Percentiles rank a stretch among this genome's conserved stretches.
These are phyloP conservation scores for Puccinia hordei DNA, from an alignment of 1,284 basidiomycete species.

Conservation along the genomic window DNA sequence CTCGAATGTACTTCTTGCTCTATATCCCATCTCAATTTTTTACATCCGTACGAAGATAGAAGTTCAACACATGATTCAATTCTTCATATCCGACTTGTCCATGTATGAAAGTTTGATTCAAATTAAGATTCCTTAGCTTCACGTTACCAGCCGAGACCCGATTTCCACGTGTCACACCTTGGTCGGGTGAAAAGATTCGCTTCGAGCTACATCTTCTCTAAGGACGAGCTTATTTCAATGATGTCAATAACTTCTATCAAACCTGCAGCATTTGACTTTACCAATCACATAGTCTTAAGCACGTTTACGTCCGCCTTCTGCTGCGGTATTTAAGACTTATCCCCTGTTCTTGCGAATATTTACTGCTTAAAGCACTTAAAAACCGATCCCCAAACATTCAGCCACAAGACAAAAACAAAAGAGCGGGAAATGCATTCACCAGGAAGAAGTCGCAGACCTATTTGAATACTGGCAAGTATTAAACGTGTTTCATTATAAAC, in stretches of 20 bases:
- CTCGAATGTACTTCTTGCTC: conserved; percentile 3
- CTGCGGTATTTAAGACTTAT: too few relatives aligned
- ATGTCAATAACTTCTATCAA: neutral
- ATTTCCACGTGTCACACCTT: neutral
- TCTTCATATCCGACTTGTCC: neutral
- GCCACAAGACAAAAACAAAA: too few relatives aligned
- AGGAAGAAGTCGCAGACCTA: too few relatives aligned
- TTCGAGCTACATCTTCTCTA: neutral
- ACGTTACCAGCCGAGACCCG: neutral
- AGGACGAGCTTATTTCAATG: neutral
- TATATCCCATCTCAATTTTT: neutral
- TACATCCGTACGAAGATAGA: neutral
- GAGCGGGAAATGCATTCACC: too few relatives aligned
- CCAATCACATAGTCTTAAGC: neutral
- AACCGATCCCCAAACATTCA: too few relatives aligned
- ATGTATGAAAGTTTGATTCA: neutral
- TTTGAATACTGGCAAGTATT: too few relatives aligned
- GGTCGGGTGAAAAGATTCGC: neutral
- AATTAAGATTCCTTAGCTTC: neutral
- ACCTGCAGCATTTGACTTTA: neutral
- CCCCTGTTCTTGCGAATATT: too few relatives aligned
- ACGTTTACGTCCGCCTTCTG: neutral
- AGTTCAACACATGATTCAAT: neutral
- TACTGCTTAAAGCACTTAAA: too few relatives aligned
- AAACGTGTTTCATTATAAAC: too few relatives aligned